Base-by-base conservation (phyloP, 2,329 filamentous ascomycete genomes). In the Aspergillus pseudotamarii region DNA sequence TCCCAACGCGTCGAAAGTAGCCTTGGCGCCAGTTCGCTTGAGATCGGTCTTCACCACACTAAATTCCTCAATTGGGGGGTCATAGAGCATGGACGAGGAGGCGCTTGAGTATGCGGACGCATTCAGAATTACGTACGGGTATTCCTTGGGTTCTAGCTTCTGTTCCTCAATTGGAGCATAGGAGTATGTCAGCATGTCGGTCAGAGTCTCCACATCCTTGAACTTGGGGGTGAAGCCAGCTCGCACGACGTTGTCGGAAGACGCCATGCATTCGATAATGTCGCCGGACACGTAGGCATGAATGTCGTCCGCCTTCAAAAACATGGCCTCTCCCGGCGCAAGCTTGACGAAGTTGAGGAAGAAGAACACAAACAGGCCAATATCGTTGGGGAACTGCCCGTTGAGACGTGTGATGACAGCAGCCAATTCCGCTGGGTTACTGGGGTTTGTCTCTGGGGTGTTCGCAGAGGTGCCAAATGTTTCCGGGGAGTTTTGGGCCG, bases 221-320 rank as follows among this genome's bases (percentile, higher is more conserved):
- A 97, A 99, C 78, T 99, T 99, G 61, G 95, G 95, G 0, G 95
- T 99, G 79, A 99, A 95, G 50, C 95, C 95, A 0, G 95, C 95
- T 61, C 95, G 93, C 58, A 99, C 94, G 41, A 99, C 95, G 69
- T 99, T 99, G 85, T 99, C 95, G n/a, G 92, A 96, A 10, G 93
- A 91, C 0, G 95, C 95, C 95, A 99, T 99, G 83, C 95, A 99
- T 80, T 99, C 95, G 76, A 99, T 93, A 70, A 99, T 97, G 74
- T 99, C 94, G 38, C 80, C 80, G 6, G 79, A 82, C 51, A 82
- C 80, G 62, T 99, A 99, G 56, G 95, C 95, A 77, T 99, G 95
- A 72, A 98, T 98, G 74, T 98, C 95, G 74, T 99, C 94, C 8
- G 95, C 95, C 72, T 93, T 92, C 41, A 99, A 85, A 81, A 98